Evolutionary conservation across 2,329 filamentous ascomycete species (phyloP).

Genomic region (Golovinomyces cichoracearum): DNA sequence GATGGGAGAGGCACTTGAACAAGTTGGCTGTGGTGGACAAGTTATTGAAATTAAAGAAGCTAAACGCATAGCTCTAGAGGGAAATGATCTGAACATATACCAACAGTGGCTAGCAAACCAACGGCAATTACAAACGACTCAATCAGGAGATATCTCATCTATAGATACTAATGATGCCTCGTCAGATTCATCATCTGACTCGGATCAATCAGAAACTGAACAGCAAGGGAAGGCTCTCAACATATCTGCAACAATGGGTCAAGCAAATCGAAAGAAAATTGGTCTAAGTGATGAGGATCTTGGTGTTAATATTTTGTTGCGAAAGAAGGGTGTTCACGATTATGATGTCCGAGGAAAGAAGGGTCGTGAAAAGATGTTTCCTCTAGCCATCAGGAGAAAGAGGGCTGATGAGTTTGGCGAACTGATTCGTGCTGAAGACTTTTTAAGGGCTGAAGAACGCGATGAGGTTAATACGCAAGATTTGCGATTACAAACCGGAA

Average conservation of each 20-base stretch:
- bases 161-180: constrained; percentile 60
- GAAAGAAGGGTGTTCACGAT: constrained; percentile 74
- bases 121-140: constrained; percentile 61
- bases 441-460: constrained; percentile 71
- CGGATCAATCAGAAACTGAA: constrained; percentile 69
- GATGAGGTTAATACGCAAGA: constrained; percentile 47
- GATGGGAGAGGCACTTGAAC: constrained; percentile 33
- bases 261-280: constrained; percentile 62
- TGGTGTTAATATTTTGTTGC: constrained; percentile 70
- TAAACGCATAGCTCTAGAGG: constrained; percentile 38
- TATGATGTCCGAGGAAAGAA: constrained; percentile 80
- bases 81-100: constrained; percentile 54
- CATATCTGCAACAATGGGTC: constrained; percentile 59
- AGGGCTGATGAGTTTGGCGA: constrained; percentile 83
- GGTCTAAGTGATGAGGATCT: constrained; percentile 72
- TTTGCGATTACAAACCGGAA: constrained; percentile 24
- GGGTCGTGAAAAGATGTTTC: constrained; percentile 78
- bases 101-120: constrained; percentile 83
- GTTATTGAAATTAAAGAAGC: constrained; percentile 35
- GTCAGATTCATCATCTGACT: constrained; percentile 62
- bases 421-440: constrained; percentile 78
- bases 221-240: constrained; percentile 83
- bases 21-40: constrained; percentile 38
- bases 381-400: constrained; percentile 53
- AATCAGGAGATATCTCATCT: constrained; percentile 38